phyloP scores from a whole-genome alignment of 2,329 filamentous ascomycete species.

The Annulohypoxylon truncatum region DNA sequence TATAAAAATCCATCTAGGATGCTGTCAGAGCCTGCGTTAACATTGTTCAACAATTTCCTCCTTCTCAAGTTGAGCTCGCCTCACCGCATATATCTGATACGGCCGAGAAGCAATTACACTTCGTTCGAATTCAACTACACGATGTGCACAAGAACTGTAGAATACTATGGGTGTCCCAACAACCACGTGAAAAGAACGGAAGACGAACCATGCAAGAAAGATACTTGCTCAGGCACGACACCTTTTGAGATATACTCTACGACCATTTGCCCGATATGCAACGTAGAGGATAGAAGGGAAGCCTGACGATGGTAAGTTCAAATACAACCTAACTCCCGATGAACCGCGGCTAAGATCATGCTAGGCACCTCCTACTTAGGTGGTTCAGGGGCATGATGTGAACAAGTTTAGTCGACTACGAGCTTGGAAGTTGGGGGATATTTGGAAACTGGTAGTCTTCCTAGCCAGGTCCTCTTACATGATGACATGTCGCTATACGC shows the following conservation, averaged over 20 bases:
- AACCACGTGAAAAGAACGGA: slow-evolving; percentile 1
- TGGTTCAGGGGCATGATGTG: neutral
- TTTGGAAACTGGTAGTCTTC: neutral
- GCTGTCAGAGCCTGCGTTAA: neutral
- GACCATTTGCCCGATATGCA: slow-evolving; percentile 18
- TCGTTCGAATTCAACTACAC: neutral
- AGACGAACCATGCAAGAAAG: neutral
- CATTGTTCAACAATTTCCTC: neutral
- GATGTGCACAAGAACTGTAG: slow-evolving; percentile 1
- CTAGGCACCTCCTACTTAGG: neutral
- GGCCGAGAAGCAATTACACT: neutral
- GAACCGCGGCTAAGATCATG: neutral
- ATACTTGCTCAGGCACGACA: neutral
- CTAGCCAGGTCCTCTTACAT: neutral
- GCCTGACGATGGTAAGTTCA: neutral
- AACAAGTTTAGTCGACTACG: neutral
- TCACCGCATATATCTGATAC: neutral
- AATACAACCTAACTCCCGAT: neutral
- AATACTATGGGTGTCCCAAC: slow-evolving; percentile 1
- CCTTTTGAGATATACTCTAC: neutral
- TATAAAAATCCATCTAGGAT: neutral
- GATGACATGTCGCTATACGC: neutral
- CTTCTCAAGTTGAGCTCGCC: neutral
- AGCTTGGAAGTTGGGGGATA: neutral
- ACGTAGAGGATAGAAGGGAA: slow-evolving; percentile 9